These are phyloP conservation scores for Linnemannia exigua DNA, from an alignment of 192 early-diverging fungal species.

Conservation along the genomic window DNA sequence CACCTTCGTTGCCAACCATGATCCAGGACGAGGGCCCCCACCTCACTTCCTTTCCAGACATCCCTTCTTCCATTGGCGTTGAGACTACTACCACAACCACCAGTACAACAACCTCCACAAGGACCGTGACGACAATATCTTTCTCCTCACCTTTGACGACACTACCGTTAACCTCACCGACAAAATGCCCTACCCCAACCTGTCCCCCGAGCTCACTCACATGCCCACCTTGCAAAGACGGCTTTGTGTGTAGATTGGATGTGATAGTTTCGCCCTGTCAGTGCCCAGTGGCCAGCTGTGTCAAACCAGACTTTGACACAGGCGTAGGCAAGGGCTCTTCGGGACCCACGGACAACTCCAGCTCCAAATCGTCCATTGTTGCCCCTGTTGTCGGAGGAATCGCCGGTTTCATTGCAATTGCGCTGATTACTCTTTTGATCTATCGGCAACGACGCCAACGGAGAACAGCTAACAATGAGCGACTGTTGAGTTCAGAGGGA, in stretches of 20 bases:
- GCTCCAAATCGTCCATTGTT: constrained; percentile 9
- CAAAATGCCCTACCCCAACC: neutral
- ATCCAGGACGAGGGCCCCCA: neutral
- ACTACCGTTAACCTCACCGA: neutral
- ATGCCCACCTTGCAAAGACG: constrained; percentile 28
- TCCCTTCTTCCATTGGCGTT: neutral
- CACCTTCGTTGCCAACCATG: neutral
- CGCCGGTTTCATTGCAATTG: constrained; percentile 14
- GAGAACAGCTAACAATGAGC: neutral
- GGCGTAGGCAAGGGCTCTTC: constrained; percentile 6
- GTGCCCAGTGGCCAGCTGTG: constrained; percentile 41
- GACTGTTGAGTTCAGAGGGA: neutral
- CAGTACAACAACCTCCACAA: neutral
- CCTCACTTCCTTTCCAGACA: neutral
- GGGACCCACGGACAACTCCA: neutral
- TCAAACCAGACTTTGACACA: constrained; percentile 36
- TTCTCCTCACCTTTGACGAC: neutral
- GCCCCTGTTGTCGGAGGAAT: constrained; percentile 30
- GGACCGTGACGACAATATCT: neutral
- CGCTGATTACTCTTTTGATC: constrained; percentile 9
- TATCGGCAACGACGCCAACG: neutral
- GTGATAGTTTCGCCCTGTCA: constrained; percentile 33
- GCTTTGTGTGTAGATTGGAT: constrained; percentile 28
- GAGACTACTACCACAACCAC: neutral
- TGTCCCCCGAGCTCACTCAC: constrained; percentile 12